These are phyloP conservation scores for Diaporthe amygdali DNA, from an alignment of 2,329 filamentous ascomycete genomes.

Conservation along the genomic window DNA sequence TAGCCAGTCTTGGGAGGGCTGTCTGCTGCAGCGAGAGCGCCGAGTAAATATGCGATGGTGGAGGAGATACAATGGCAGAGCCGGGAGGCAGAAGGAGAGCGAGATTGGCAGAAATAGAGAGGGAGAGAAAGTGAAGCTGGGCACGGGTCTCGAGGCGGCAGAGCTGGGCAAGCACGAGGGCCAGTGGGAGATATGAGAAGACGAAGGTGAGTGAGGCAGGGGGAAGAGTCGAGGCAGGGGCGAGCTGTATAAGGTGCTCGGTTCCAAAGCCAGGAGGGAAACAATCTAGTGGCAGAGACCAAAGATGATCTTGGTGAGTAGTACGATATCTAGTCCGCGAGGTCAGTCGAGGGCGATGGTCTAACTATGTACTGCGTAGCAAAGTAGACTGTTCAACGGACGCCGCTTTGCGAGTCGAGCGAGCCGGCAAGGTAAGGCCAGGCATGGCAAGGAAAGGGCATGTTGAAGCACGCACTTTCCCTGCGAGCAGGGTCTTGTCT, in stretches of 20 bases:
- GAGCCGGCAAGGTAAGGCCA: not conserved
- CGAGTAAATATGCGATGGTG: not conserved
- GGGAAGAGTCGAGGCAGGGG: not conserved
- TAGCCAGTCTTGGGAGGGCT: not conserved
- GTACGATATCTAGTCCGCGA: not conserved
- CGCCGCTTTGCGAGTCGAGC: conserved; percentile 11
- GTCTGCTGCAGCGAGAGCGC: not conserved
- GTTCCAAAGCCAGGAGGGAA: not conserved
- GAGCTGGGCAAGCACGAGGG: not conserved
- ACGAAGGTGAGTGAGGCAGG: not conserved
- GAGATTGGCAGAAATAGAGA: too few relatives aligned
- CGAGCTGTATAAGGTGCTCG: not conserved
- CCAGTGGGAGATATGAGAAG: not conserved
- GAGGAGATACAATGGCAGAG: not conserved
- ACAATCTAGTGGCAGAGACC: not conserved
- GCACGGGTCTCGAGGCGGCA: not conserved
- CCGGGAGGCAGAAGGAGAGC: not conserved
- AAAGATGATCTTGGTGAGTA: not conserved
- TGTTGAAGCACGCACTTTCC: not conserved
- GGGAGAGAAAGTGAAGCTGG: not conserved
- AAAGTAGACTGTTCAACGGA: not conserved
- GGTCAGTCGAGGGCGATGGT: not conserved
- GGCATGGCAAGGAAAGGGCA: conserved; percentile 9
- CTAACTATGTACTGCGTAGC: conserved; percentile 12
- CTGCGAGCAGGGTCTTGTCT: conserved; percentile 15